These are phyloP conservation scores for Eucalyptus victrix DNA, from an alignment of 345 rosid species.

Conservation along the genomic window DNA sequence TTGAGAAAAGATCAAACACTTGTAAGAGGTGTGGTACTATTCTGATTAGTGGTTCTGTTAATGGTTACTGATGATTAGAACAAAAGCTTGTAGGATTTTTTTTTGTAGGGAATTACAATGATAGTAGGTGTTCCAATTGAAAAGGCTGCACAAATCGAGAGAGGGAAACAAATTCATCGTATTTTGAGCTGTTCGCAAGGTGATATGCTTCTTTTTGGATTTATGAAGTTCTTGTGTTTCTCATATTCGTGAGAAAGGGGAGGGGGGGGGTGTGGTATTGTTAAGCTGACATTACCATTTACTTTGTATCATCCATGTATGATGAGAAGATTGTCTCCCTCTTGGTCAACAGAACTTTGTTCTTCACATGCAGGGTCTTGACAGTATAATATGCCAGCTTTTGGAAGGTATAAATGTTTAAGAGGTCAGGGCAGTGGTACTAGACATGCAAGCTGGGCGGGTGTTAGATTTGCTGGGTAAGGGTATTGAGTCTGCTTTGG, in stretches of 20 bases:
- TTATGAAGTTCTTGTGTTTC: not conserved
- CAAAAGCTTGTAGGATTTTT: not conserved
- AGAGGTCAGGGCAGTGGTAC: not conserved
- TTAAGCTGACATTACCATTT: not conserved
- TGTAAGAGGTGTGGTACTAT: not conserved
- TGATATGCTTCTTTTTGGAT: not conserved
- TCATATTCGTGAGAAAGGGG: not conserved
- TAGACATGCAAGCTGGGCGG: conserved; percentile 94
- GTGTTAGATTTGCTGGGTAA: conserved; percentile 91
- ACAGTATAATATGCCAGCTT: conserved; percentile 85
- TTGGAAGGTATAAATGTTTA: conserved; percentile 70
- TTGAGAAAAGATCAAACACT: not conserved
- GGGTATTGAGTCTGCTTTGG: conserved; percentile 41
- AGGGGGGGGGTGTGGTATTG: not conserved
- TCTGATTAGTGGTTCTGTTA: not conserved
- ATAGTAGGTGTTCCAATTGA: not conserved
- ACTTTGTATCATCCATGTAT: not conserved
- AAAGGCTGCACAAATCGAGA: not conserved
- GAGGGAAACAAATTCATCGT: not conserved
- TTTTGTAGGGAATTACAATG: not conserved
- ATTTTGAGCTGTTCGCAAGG: not conserved
- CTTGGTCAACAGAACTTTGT: no score
- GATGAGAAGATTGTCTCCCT: no score
- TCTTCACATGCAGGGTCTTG: not conserved
- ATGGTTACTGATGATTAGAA: not conserved